Conservation (phyloP, 2,329 filamentous ascomycete genomes). For the Penicillium sp. region DNA sequence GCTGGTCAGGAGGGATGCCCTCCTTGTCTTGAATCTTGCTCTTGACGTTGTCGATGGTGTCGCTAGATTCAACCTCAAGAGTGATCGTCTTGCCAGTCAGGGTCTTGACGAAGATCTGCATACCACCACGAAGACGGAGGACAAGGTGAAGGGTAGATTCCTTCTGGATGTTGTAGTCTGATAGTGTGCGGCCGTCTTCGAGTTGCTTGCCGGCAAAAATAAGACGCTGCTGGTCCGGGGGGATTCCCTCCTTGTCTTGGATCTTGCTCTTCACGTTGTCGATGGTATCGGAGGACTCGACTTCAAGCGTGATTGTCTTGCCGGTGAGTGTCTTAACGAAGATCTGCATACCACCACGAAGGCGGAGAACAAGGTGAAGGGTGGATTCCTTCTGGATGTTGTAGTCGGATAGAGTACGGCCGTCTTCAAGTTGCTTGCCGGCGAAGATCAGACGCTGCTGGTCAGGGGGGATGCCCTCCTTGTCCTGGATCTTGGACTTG, state of each 20-base stretch:
- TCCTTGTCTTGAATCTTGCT: conserved; percentile 78
- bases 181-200: conserved; percentile 84
- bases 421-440: conserved; percentile 93
- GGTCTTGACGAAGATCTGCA: conserved; percentile 82
- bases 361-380: conserved; percentile 78
- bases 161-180: conserved; percentile 97
- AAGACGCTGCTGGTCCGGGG: conserved; percentile 87
- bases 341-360: conserved; percentile 71
- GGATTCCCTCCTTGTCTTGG: conserved; percentile 74
- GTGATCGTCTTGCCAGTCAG: conserved; percentile 71
- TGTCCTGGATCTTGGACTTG: conserved; percentile 95
- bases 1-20: conserved; percentile 66
- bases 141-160: conserved; percentile 78
- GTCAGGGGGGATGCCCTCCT: conserved; percentile 93
- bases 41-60: conserved; percentile 69
- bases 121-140: conserved; percentile 74
- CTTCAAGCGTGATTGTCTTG: conserved; percentile 91
- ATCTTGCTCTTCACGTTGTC: conserved; percentile 96
- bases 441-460: conserved; percentile 96
- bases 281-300: conserved; percentile 84
- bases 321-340: conserved; percentile 61
- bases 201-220: conserved; percentile 94
- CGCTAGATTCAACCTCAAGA: conserved; percentile 62
- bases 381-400: conserved; percentile 94
- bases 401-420: conserved; percentile 84